Conservation (phyloP, 148 eudicot genomes). For the Rhododendron griersonianum region DNA sequence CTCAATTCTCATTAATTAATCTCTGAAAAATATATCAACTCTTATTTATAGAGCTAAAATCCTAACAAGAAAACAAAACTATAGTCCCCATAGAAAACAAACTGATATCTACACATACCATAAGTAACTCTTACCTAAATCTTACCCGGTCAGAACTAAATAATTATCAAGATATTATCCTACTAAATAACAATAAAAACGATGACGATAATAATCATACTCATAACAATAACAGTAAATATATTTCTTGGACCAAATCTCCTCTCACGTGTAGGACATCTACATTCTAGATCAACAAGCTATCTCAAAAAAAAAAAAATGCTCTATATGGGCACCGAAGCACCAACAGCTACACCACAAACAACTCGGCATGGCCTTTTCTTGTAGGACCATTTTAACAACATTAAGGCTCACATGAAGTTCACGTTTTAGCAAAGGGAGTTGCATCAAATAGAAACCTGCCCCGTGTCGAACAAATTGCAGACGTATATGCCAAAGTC, state of each 20-base stretch:
- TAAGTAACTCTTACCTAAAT: not conserved
- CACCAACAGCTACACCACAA: not conserved
- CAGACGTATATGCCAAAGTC: slow-evolving; percentile 95
- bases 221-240: not conserved
- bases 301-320: not conserved
- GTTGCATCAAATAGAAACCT: slow-evolving; percentile 32
- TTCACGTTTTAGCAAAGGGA: not conserved
- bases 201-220: not conserved
- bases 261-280: not conserved
- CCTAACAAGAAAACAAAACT: not conserved
- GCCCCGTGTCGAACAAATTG: slow-evolving; percentile 91
- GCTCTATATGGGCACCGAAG: not conserved
- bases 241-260: not conserved
- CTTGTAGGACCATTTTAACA: not conserved
- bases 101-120: not conserved
- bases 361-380: not conserved
- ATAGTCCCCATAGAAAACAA: not conserved
- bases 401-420: not conserved
- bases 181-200: not conserved
- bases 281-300: not conserved
- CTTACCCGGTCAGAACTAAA: not conserved
- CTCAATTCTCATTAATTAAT: not conserved
- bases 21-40: not conserved
- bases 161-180: not conserved
- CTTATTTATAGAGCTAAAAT: not conserved